These are phyloP conservation scores for Cinnamomum chago DNA, from an alignment of 164 flowering plant species.

Conservation along the genomic window DNA sequence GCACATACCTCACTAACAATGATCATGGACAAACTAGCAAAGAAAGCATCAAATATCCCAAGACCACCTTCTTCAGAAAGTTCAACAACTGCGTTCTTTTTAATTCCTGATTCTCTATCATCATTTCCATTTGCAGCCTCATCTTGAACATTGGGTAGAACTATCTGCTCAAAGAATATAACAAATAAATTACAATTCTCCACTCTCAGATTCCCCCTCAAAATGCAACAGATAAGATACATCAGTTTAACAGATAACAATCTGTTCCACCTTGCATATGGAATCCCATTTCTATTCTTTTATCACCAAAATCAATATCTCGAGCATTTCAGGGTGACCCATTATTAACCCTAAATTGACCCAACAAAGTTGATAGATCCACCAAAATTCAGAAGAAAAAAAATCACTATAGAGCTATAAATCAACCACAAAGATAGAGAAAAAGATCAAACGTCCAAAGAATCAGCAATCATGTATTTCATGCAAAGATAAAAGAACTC, in stretches of 20 bases:
- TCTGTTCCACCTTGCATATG: not conserved
- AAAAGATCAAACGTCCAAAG: too few species aligned
- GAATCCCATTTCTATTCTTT: not conserved
- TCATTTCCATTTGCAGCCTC: slow-evolving; percentile 23
- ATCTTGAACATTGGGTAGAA: slow-evolving; percentile 26
- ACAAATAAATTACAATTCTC: not conserved
- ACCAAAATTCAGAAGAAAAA: not conserved
- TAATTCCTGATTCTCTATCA: slow-evolving; percentile 26
- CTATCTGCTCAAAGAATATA: slow-evolving; percentile 35
- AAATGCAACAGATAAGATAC: not conserved
- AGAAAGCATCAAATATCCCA: slow-evolving; percentile 88
- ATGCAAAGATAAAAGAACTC: not conserved
- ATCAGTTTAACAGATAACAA: not conserved
- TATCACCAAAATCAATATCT: slow-evolving; percentile 1
- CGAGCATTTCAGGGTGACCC: not conserved
- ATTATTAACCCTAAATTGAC: not conserved
- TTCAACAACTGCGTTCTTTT: slow-evolving; percentile 23
- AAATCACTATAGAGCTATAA: not conserved
- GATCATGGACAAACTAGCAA: slow-evolving; percentile 91
- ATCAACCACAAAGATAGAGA: not conserved
- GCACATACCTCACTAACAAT: slow-evolving; percentile 85
- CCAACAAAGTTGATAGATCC: not conserved
- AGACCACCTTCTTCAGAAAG: slow-evolving; percentile 38
- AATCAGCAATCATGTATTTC: too few species aligned
- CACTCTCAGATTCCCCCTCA: not conserved